phyloP scores from a whole-genome alignment of 345 rosid genomes.

The Geranium brycei region DNA sequence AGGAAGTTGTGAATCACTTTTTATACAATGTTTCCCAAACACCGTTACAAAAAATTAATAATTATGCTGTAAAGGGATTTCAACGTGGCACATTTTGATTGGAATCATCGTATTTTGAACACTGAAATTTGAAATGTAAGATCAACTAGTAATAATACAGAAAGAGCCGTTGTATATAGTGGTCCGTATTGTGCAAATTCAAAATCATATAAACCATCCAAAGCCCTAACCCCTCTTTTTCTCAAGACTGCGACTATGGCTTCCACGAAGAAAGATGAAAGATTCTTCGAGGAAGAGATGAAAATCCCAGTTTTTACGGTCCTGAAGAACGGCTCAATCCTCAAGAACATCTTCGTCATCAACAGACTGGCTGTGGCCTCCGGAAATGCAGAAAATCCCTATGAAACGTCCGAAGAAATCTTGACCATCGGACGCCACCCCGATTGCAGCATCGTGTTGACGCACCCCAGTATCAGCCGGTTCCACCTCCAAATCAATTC shows the following conservation, averaged over 20 bases:
- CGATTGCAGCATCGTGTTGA: conserved; percentile 57
- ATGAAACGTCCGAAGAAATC: conserved; percentile 35
- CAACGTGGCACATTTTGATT: too few relatives aligned
- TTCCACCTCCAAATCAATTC: conserved; percentile 67
- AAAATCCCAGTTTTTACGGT: conserved; percentile 75
- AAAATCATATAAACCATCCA: too few relatives aligned
- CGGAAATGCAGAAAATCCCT: conserved; percentile 8
- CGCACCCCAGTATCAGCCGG: conserved; percentile 91
- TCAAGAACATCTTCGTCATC: conserved; percentile 77
- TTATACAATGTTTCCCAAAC: too few relatives aligned
- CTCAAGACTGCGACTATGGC: conserved; percentile 7
- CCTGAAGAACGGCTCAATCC: conserved; percentile 58
- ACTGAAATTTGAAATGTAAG: too few relatives aligned
- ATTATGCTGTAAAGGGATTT: too few relatives aligned
- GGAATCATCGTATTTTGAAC: too few relatives aligned
- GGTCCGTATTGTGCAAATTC: too few relatives aligned
- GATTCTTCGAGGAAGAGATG: conserved; percentile 17
- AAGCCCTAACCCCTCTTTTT: too few relatives aligned
- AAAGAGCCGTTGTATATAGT: too few relatives aligned
- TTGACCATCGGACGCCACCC: conserved; percentile 75
- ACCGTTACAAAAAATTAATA: too few relatives aligned
- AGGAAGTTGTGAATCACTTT: too few relatives aligned
- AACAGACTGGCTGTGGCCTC: conserved; percentile 16
- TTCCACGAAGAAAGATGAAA: conserved; percentile 17
- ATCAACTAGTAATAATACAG: too few relatives aligned